These are phyloP conservation scores for Phytopythium oedochilum DNA, from an alignment of 352 stramenopile species.

Conservation along the genomic window DNA sequence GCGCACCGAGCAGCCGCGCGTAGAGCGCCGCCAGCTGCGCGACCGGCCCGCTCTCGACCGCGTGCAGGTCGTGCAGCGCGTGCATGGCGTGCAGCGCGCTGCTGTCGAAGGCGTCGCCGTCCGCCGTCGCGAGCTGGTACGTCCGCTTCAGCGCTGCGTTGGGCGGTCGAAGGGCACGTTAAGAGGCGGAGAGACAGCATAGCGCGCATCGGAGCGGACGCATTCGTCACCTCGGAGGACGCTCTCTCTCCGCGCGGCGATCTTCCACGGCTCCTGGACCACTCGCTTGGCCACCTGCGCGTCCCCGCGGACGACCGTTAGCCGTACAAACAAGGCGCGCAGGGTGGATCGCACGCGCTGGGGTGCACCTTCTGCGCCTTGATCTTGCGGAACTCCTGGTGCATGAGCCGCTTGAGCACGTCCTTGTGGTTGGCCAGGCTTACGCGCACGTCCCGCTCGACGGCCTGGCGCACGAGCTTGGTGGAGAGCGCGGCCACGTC, in stretches of 20 bases:
- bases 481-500: conserved; percentile 66
- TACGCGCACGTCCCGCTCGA: conserved; percentile 84
- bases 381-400: conserved; percentile 75
- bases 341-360: too few relatives aligned
- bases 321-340: too few relatives aligned
- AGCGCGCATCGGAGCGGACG: too few relatives aligned
- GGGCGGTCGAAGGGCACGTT: background rate
- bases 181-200: background rate
- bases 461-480: conserved; percentile 75
- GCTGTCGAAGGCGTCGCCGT: conserved; percentile 13
- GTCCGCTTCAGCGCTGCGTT: conserved; percentile 22
- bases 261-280: conserved; percentile 60
- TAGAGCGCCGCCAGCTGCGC: conserved; percentile 46
- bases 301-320: background rate
- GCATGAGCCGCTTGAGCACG: conserved; percentile 86
- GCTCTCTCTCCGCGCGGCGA: conserved; percentile 27
- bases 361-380: conserved; percentile 56
- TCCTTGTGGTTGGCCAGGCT: conserved; percentile 87
- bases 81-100: conserved; percentile 54
- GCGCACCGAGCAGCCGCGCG: conserved; percentile 40
- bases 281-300: conserved; percentile 43
- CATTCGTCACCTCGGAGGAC: conserved; percentile 41
- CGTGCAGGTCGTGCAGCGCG: conserved; percentile 58
- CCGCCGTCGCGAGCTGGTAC: conserved; percentile 25
- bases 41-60: conserved; percentile 42